Conservation (phyloP, 2,329 filamentous ascomycete species). For the Onygenales sp. region DNA sequence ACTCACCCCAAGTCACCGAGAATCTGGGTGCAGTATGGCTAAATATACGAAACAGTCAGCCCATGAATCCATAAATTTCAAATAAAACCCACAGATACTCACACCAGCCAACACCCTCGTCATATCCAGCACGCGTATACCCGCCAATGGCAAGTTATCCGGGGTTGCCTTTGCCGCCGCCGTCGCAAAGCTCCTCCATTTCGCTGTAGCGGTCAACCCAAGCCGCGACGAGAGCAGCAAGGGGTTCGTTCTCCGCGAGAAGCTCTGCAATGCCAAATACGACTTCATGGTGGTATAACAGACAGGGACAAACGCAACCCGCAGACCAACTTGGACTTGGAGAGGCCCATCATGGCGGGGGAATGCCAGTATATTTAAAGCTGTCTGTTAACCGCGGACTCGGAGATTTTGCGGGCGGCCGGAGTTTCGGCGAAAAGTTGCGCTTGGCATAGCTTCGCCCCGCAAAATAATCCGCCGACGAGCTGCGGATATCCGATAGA, state of each 20-base stretch:
- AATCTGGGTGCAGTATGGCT: conserved; percentile 98
- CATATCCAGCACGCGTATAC: conserved; percentile 89
- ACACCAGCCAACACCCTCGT: conserved; percentile 91
- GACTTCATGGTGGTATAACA: conserved; percentile 4
- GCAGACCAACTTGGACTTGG: not conserved
- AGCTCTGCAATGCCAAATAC: conserved; percentile 4
- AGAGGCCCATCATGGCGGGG: not conserved
- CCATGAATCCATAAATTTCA: conserved; percentile 5
- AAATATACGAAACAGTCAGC: conserved; percentile 8
- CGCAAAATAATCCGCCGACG: too few species aligned
- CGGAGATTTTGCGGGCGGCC: too few species aligned
- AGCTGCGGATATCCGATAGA: too few species aligned
- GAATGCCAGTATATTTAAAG: not conserved
- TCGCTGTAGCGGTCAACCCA: conserved; percentile 18
- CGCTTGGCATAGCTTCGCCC: too few species aligned
- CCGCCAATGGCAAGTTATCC: conserved; percentile 61
- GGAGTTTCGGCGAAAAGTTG: too few species aligned
- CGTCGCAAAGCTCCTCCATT: conserved; percentile 32
- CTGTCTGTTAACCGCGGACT: too few species aligned
- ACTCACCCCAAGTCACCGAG: conserved; percentile 86
- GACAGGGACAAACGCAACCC: not conserved
- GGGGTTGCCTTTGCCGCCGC: conserved; percentile 28
- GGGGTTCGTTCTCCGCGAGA: conserved; percentile 1
- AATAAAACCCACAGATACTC: conserved; percentile 1
- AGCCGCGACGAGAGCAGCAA: conserved; percentile 9